Evolutionary conservation across 768 basidiomycete species (phyloP).

Genomic region (Lentinula detonsa): DNA sequence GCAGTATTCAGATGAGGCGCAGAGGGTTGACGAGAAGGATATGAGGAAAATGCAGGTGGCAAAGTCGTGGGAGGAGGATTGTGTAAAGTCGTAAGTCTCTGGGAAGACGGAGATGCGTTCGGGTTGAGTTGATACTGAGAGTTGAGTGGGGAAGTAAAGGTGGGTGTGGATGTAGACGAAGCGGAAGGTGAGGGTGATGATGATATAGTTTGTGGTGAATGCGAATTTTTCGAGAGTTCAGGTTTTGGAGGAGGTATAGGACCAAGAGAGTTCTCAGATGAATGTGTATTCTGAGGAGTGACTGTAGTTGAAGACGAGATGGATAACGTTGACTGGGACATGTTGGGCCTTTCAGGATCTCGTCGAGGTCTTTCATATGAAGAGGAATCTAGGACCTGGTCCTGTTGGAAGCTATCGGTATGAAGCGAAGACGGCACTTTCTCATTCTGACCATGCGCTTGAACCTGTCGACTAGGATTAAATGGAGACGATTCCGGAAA

Average conservation of each 20-base stretch:
- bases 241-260: neutral
- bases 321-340: neutral
- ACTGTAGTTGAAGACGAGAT: neutral
- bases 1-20: neutral
- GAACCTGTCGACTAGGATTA: neutral
- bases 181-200: neutral
- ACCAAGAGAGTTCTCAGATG: neutral
- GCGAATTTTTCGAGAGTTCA: too few relatives aligned
- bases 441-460: neutral
- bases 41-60: neutral
- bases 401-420: neutral
- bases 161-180: neutral
- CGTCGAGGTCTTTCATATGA: neutral
- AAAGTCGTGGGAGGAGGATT: neutral
- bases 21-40: neutral
- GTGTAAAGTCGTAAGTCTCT: neutral
- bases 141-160: neutral
- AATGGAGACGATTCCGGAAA: neutral
- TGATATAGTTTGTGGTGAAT: neutral
- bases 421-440: neutral
- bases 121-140: neutral
- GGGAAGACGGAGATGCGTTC: neutral
- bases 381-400: neutral
- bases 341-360: neutral
- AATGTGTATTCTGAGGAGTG: neutral